Evolutionary conservation across 2,329 filamentous ascomycete genomes (phyloP).

Genomic region (Sporothrix humicola): DNA sequence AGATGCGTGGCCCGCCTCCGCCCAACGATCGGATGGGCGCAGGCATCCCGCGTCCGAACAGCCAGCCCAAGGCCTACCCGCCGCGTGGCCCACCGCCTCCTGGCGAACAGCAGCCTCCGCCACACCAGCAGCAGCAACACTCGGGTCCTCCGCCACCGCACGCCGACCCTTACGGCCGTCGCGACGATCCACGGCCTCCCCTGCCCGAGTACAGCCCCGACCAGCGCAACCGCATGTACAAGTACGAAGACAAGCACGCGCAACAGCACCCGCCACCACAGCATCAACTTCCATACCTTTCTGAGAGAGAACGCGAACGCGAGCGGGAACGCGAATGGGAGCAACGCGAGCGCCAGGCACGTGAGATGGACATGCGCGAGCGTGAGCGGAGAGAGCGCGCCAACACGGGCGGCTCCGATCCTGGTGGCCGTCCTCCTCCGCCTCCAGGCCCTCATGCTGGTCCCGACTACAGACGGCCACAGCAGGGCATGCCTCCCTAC

Average conservation of each 20-base stretch:
- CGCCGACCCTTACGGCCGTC: constrained; percentile 50
- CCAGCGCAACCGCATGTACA: constrained; percentile 50
- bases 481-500: too few species aligned
- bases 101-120: constrained; percentile 40
- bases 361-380: constrained; percentile 45
- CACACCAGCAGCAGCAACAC: constrained; percentile 36
- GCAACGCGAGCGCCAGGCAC: constrained; percentile 42
- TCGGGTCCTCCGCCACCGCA: constrained; percentile 38
- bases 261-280: constrained; percentile 47
- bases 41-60: constrained; percentile 54
- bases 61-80: constrained; percentile 57
- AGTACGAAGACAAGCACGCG: constrained; percentile 55
- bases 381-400: constrained; percentile 51
- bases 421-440: constrained; percentile 47
- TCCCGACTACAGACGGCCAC: constrained; percentile 47
- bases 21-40: constrained; percentile 51
- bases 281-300: constrained; percentile 35
- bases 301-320: constrained; percentile 35
- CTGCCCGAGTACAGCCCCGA: constrained; percentile 61
- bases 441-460: background rate
- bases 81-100: constrained; percentile 48
- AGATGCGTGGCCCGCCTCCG: constrained; percentile 57
- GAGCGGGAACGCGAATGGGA: constrained; percentile 40
- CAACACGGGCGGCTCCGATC: constrained; percentile 32
- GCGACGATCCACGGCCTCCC: constrained; percentile 52